phyloP scores from a whole-genome alignment of 495 filamentous ascomycete species.

The Elasticomyces elasticus region DNA sequence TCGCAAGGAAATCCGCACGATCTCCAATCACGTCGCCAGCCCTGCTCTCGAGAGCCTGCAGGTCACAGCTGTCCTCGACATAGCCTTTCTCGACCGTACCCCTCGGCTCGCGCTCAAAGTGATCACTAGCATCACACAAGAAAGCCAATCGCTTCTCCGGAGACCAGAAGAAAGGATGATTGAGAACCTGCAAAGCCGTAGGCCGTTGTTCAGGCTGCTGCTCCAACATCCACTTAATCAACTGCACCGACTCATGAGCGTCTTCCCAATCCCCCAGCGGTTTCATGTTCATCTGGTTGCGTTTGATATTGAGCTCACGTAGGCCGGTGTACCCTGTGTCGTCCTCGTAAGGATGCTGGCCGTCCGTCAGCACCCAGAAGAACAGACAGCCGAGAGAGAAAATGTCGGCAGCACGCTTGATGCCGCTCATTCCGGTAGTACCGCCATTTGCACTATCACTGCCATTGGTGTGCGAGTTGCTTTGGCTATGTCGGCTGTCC shows the following conservation, averaged over 20 bases:
- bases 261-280: conserved; percentile 63
- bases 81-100: conserved; percentile 49
- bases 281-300: conserved; percentile 64
- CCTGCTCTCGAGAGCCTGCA: conserved; percentile 53
- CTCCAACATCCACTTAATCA: conserved; percentile 75
- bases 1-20: conserved; percentile 62
- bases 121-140: conserved; percentile 86
- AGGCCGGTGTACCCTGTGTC: conserved; percentile 69
- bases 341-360: conserved; percentile 89
- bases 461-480: conserved; percentile 25
- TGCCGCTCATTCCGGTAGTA: conserved; percentile 49
- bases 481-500: conserved; percentile 31
- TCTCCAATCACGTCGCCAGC: conserved; percentile 45
- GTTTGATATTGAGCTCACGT: conserved; percentile 92
- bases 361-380: conserved; percentile 87
- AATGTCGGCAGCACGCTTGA: conserved; percentile 90
- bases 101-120: conserved; percentile 82
- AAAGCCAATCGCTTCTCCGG: conserved; percentile 78
- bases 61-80: conserved; percentile 40
- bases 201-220: conserved; percentile 57
- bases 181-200: conserved; percentile 63
- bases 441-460: conserved; percentile 23
- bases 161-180: conserved; percentile 94
- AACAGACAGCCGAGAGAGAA: conserved; percentile 94
- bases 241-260: conserved; percentile 72